Percentiles rank a stretch among this genome's conserved stretches.
These are phyloP conservation scores for Fusarium palustre DNA, from an alignment of 2,329 filamentous ascomycete species.

Conservation along the genomic window DNA sequence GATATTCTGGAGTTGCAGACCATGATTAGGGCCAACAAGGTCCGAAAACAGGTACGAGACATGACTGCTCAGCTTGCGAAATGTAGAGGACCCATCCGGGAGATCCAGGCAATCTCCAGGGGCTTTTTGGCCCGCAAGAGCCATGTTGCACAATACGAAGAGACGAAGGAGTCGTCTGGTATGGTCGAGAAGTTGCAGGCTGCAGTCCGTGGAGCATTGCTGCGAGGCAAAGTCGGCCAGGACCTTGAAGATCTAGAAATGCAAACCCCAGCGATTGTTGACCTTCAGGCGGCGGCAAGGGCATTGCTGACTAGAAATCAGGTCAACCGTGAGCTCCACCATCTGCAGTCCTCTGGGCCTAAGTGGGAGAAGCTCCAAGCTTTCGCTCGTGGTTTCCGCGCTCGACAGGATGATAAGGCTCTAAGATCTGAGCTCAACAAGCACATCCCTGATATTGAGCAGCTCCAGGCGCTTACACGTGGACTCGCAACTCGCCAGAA, in stretches of 20 bases:
- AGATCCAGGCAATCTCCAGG: slow-evolving; percentile 74
- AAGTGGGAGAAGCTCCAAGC: slow-evolving; percentile 62
- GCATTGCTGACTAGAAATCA: slow-evolving; percentile 70
- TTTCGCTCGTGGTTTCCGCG: slow-evolving; percentile 59
- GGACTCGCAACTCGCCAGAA: slow-evolving; percentile 45
- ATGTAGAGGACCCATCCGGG: slow-evolving; percentile 71
- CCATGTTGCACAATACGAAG: slow-evolving; percentile 66
- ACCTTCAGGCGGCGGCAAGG: slow-evolving; percentile 74
- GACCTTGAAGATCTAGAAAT: slow-evolving; percentile 65
- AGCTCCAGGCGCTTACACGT: slow-evolving; percentile 65
- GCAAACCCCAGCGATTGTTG: slow-evolving; percentile 62
- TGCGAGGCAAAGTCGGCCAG: slow-evolving; percentile 67
- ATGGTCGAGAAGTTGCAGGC: slow-evolving; percentile 72
- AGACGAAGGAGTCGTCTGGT: slow-evolving; percentile 64
- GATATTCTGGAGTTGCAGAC: slow-evolving; percentile 85
- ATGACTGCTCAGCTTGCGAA: slow-evolving; percentile 69
- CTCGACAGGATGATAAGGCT: slow-evolving; percentile 57
- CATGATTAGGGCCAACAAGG: slow-evolving; percentile 77
- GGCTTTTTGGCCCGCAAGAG: slow-evolving; percentile 74
- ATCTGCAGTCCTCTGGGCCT: slow-evolving; percentile 62
- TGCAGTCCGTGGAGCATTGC: slow-evolving; percentile 73
- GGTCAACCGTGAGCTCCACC: slow-evolving; percentile 62
- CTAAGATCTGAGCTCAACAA: slow-evolving; percentile 62
- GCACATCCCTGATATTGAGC: slow-evolving; percentile 57
- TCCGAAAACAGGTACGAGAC: slow-evolving; percentile 68